A percentile compares a stretch with the other conserved stretches of the same genome.
These are phyloP conservation scores for Pleurozium schreberi DNA, from an alignment of 225 moss, liverwort and hornwort genomes.

Conservation along the genomic window DNA sequence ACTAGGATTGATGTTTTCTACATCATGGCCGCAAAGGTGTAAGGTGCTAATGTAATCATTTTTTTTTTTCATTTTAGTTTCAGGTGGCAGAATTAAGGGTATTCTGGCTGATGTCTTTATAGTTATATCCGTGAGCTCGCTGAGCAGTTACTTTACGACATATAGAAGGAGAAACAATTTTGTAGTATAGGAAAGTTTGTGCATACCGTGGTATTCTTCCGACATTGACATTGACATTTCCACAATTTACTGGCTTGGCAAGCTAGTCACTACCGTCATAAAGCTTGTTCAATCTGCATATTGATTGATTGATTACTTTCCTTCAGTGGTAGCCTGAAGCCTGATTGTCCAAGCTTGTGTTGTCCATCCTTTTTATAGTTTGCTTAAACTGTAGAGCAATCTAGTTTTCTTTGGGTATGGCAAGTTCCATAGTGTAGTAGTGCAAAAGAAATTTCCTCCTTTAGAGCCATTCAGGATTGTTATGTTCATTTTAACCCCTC, in stretches of 20 bases:
- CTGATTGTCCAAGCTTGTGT: no score
- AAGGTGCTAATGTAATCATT: neutral
- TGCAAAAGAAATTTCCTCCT: no score
- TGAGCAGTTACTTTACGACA: neutral
- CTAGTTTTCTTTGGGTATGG: no score
- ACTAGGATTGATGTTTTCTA: neutral
- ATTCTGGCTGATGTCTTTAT: neutral
- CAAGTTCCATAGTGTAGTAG: no score
- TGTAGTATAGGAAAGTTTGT: neutral
- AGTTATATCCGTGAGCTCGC: neutral
- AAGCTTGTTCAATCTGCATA: neutral
- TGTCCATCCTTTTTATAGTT: no score
- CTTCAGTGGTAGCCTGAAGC: neutral
- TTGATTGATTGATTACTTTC: neutral
- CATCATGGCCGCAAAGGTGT: neutral
- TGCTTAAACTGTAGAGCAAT: no score
- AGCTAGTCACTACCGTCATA: neutral
- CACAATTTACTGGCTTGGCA: neutral
- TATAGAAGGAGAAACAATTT: neutral
- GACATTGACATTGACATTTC: neutral
- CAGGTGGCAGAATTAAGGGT: neutral
- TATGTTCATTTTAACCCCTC: no score
- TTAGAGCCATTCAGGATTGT: no score
- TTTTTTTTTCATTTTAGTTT: neutral
- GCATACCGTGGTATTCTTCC: neutral